phyloP scores from a whole-genome alignment of 2,329 filamentous ascomycete genomes.

The Ilyonectria mors-panacis region DNA sequence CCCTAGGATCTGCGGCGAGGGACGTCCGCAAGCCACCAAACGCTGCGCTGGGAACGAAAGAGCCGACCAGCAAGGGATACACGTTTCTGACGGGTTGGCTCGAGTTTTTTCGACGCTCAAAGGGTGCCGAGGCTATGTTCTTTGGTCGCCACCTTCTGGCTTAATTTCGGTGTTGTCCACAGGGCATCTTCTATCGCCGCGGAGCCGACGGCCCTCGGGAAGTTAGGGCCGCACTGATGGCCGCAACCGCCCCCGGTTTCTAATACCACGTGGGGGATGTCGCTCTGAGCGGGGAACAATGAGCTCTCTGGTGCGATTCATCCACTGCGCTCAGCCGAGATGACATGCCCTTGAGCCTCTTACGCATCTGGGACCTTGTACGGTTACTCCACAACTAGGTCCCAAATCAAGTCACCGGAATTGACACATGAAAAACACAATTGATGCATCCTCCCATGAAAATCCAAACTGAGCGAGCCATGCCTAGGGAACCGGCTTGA shows the following conservation, averaged over 20 bases:
- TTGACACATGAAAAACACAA: constrained; percentile 42
- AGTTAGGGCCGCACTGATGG: constrained; percentile 19
- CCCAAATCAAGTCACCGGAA: constrained; percentile 30
- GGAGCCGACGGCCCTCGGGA: constrained; percentile 30
- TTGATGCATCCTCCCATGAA: constrained; percentile 17
- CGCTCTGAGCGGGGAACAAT: constrained; percentile 23
- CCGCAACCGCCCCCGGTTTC: constrained; percentile 26
- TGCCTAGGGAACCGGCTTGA: constrained; percentile 17
- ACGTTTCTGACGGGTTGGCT: constrained; percentile 14
- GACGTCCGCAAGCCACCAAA: constrained; percentile 37
- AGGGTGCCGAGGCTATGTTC: not conserved
- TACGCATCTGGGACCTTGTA: constrained; percentile 36
- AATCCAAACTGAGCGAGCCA: constrained; percentile 25
- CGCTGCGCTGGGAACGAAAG: constrained; percentile 21
- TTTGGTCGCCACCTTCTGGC: constrained; percentile 7
- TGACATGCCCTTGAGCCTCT: constrained; percentile 39
- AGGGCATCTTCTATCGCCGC: constrained; percentile 1
- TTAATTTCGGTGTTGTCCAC: constrained; percentile 27
- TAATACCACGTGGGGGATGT: constrained; percentile 43
- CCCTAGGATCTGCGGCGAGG: constrained; percentile 42
- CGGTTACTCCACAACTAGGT: constrained; percentile 35
- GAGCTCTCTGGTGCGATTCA: not conserved
- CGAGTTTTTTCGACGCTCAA: constrained; percentile 6
- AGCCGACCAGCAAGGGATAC: constrained; percentile 11
- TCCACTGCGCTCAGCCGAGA: constrained; percentile 36